Percentiles rank a stretch among this genome's conserved stretches.
These are phyloP conservation scores for Ophiostoma himal-ulmi DNA, from an alignment of 2,329 filamentous ascomycete genomes.

Conservation along the genomic window DNA sequence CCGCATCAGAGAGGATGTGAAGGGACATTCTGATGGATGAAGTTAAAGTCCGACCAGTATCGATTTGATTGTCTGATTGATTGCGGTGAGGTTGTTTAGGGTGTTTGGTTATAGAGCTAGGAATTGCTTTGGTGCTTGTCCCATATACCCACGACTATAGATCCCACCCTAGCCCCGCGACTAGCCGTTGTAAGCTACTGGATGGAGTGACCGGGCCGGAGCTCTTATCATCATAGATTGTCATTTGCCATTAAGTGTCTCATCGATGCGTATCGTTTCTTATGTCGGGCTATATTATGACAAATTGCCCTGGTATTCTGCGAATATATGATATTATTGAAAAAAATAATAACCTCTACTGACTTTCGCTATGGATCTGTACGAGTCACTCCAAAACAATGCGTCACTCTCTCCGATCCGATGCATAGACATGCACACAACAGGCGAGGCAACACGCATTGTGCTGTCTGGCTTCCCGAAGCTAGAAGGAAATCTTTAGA, in stretches of 20 bases:
- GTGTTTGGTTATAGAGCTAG: background rate
- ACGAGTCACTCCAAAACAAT: background rate
- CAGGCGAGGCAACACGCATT: background rate
- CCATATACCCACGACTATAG: background rate
- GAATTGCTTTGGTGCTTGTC: background rate
- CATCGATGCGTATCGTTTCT: background rate
- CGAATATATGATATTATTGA: background rate
- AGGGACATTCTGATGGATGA: background rate
- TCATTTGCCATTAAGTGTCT: background rate
- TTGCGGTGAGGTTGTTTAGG: background rate
- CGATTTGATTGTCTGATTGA: background rate
- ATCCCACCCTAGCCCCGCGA: background rate
- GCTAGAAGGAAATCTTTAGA: background rate
- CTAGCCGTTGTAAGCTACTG: background rate
- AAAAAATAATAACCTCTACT: background rate
- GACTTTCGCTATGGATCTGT: background rate
- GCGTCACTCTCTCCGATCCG: background rate
- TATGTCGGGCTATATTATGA: background rate
- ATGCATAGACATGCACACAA: background rate
- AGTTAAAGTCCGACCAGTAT: background rate
- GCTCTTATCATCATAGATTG: background rate
- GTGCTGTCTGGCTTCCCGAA: background rate
- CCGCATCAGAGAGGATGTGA: slow-evolving; percentile 47
- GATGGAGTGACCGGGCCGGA: background rate
- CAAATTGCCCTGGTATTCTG: background rate